A percentile compares a stretch with the other conserved stretches of the same genome.
Conservation (phyloP, 768 basidiomycete genomes). For the Glaciozyma martinii region DNA sequence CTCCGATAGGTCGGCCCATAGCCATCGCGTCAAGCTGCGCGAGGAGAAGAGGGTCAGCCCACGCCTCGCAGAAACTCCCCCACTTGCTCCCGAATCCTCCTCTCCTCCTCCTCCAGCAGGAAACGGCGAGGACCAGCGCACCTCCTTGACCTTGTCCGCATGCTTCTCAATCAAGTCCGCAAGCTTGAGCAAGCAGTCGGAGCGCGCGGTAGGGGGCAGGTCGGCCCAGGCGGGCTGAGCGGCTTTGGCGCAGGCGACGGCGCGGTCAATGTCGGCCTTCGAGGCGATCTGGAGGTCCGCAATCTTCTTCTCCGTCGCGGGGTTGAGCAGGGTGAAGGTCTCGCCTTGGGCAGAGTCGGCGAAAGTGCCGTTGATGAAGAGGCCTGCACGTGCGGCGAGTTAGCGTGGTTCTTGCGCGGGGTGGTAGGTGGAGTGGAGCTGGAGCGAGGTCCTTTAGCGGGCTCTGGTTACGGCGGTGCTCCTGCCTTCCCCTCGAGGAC, state of each 20-base stretch:
- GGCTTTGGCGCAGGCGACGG: slow-evolving; percentile 11
- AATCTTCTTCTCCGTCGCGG: slow-evolving; percentile 14
- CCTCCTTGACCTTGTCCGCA: slow-evolving; percentile 8
- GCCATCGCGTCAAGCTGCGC: slow-evolving; percentile 24
- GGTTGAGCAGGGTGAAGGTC: slow-evolving; percentile 17
- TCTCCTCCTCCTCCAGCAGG: neutral
- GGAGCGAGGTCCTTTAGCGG: too few relatives aligned
- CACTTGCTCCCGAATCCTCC: neutral
- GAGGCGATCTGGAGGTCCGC: slow-evolving; percentile 11
- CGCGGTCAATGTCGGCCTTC: slow-evolving; percentile 20
- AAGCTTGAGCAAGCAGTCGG: slow-evolving; percentile 28
- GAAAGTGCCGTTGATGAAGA: slow-evolving; percentile 21
- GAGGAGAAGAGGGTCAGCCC: neutral
- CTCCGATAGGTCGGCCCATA: slow-evolving; percentile 9
- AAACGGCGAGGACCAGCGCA: neutral
- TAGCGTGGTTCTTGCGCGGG: too few relatives aligned
- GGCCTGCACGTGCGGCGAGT: neutral
- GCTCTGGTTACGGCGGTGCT: too few relatives aligned
- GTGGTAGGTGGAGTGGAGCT: too few relatives aligned
- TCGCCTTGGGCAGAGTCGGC: neutral
- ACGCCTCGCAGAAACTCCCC: neutral
- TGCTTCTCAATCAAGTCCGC: slow-evolving; percentile 26
- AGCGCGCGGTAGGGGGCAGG: neutral
- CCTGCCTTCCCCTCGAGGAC: too few relatives aligned
- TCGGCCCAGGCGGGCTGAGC: slow-evolving; percentile 20